Percentiles rank a stretch among this genome's conserved stretches.
Evolutionary conservation across 768 basidiomycete genomes (phyloP).

Genomic region (Tulasnella sp.): DNA sequence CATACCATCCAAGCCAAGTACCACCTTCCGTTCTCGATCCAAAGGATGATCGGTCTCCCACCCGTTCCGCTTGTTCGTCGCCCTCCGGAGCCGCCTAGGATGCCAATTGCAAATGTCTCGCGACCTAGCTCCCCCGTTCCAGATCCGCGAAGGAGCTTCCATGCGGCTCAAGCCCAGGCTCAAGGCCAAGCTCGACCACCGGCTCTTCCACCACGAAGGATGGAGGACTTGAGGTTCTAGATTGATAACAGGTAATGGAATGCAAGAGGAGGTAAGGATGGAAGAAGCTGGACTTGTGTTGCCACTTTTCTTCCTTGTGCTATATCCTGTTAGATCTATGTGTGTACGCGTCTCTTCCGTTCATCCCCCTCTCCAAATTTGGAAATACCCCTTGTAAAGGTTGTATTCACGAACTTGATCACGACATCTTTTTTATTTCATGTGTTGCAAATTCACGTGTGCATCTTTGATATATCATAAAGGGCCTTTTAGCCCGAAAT

Average conservation of each 20-base stretch:
- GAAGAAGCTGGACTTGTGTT: not conserved
- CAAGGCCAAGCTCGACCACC: not conserved
- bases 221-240: not conserved
- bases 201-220: not conserved
- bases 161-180: not conserved
- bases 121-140: not conserved
- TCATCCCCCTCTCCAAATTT: not conserved
- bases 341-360: not conserved
- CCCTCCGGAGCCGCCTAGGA: not conserved
- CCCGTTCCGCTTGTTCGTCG: conserved; percentile 41
- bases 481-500: not conserved
- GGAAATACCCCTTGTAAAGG: conserved; percentile 1
- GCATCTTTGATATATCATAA: not conserved
- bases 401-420: not conserved
- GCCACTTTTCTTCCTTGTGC: conserved; percentile 5
- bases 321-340: conserved; percentile 5
- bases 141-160: not conserved
- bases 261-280: conserved; percentile 7
- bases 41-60: conserved; percentile 73
- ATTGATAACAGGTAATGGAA: not conserved
- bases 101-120: not conserved
- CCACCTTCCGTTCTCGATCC: conserved; percentile 76
- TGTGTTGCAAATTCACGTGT: not conserved
- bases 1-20: conserved; percentile 61
- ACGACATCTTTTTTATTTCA: not conserved